These are phyloP conservation scores for Auriscalpium microsporum DNA, from an alignment of 768 basidiomycete species.

Conservation along the genomic window DNA sequence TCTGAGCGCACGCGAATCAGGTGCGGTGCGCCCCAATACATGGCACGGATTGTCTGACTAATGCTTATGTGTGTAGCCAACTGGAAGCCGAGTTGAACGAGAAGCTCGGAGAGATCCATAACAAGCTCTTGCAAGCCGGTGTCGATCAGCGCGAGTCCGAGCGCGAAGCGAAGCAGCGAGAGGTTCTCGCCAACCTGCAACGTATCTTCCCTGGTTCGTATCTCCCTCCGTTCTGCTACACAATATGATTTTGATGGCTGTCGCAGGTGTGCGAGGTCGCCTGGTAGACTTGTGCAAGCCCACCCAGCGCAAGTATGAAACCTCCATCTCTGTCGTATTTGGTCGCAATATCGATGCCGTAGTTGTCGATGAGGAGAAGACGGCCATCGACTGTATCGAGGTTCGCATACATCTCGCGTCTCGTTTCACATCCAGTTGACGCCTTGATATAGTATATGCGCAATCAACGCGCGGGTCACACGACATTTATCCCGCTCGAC, in stretches of 20 bases:
- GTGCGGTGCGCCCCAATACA: conserved; percentile 34
- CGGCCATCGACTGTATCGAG: conserved; percentile 96
- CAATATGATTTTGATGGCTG: neutral
- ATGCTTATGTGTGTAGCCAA: conserved; percentile 42
- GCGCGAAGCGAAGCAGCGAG: conserved; percentile 74
- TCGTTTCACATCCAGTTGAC: neutral
- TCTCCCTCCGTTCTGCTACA: neutral
- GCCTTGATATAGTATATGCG: conserved; percentile 75
- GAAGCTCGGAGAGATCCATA: conserved; percentile 74
- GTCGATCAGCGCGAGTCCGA: conserved; percentile 85
- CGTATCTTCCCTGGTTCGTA: conserved; percentile 76
- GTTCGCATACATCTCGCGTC: conserved; percentile 30
- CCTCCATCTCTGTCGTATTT: conserved; percentile 83
- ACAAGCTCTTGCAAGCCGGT: conserved; percentile 83
- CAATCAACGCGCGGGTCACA: conserved; percentile 89
- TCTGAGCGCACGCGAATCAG: conserved; percentile 73
- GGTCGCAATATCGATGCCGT: conserved; percentile 94
- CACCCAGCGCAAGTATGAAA: conserved; percentile 84
- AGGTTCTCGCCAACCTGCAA: conserved; percentile 76
- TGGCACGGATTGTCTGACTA: neutral
- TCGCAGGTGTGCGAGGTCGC: conserved; percentile 79
- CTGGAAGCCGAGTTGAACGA: conserved; percentile 89
- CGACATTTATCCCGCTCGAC: conserved; percentile 97
- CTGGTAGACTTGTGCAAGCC: conserved; percentile 94
- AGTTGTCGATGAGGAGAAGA: conserved; percentile 95